Evolutionary conservation across 306 rosid species (phyloP), one percentile per base, ranked within the genome.

Genomic region (Lablab purpureus): DNA sequence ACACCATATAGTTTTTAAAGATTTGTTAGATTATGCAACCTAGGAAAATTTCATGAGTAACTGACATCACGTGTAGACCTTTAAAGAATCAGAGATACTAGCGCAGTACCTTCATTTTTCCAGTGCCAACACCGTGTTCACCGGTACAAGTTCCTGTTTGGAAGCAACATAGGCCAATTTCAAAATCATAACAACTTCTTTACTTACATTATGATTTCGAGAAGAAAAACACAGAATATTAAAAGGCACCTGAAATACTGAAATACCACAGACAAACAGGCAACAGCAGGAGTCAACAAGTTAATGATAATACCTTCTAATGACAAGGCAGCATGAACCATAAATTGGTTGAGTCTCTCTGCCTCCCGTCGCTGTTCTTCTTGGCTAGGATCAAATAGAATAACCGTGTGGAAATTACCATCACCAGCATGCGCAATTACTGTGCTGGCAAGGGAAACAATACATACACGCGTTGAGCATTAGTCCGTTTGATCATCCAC

Each of bases 41-140:
- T 65, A 13, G 13, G 74, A 19, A 78, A 76, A 27, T 60, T 71
- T 63, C 67, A 27, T 3, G 17, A 65, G 74, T 60, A 69, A 80
- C 71, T 28, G 36, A 62, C 50, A 80, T 40, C 73, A 7, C 34
- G 51, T 49, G 30, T 5, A 46, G 2, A 68, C 36, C 49, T 70
- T 46, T 19, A 67, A 23, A 36, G 65, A 75, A 75, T 5, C 47
- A 75, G 2, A 75, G 13, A 72, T 50, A 21, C 11, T 18, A 64
- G 22, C 21, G 72, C 75, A 28, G 41, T 88, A 92, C 98, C 98
- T 94, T 94, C 93, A 92, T 84, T 87, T 94, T 94, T 75, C 99
- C 99, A 1, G 97, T 94, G 71, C 99, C 97, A 62, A 92, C 97
- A 50, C 99, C 99, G 76, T 94, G 99, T 76, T 94, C 99, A 9